Evolutionary conservation across 2,329 filamentous ascomycete genomes (phyloP).

Genomic region (Fusarium udum): DNA sequence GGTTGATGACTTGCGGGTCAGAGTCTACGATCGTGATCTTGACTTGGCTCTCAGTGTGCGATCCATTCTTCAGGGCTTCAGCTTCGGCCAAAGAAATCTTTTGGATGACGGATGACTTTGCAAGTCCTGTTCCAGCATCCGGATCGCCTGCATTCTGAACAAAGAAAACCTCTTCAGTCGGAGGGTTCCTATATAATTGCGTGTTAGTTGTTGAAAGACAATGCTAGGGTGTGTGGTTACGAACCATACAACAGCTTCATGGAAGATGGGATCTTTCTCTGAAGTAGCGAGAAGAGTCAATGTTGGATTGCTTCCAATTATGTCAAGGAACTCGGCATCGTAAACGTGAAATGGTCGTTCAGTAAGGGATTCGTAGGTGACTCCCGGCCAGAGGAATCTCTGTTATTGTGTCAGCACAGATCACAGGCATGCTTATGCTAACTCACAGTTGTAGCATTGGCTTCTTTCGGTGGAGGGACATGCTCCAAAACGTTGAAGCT

Average conservation of each 20-base stretch:
- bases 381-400: conserved; percentile 38
- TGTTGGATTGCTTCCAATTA: conserved; percentile 60
- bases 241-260: conserved; percentile 64
- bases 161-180: conserved; percentile 64
- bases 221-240: background rate
- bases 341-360: conserved; percentile 49
- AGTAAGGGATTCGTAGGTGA: conserved; percentile 33
- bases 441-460: conserved; percentile 33
- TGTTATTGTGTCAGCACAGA: background rate
- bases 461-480: conserved; percentile 23
- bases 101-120: conserved; percentile 60
- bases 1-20: conserved; percentile 57
- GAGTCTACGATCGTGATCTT: conserved; percentile 54
- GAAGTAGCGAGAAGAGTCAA: conserved; percentile 60
- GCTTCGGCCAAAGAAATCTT: conserved; percentile 60
- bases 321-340: conserved; percentile 59
- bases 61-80: conserved; percentile 38
- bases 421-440: fast-evolving
- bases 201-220: background rate
- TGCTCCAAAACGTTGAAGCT: conserved; percentile 34
- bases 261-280: conserved; percentile 58
- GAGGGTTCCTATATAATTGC: conserved; percentile 43
- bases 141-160: conserved; percentile 60
- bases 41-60: conserved; percentile 46
- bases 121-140: conserved; percentile 59